These are phyloP conservation scores for Backusella westeae DNA, from an alignment of 192 early-diverging fungal genomes.

Conservation along the genomic window DNA sequence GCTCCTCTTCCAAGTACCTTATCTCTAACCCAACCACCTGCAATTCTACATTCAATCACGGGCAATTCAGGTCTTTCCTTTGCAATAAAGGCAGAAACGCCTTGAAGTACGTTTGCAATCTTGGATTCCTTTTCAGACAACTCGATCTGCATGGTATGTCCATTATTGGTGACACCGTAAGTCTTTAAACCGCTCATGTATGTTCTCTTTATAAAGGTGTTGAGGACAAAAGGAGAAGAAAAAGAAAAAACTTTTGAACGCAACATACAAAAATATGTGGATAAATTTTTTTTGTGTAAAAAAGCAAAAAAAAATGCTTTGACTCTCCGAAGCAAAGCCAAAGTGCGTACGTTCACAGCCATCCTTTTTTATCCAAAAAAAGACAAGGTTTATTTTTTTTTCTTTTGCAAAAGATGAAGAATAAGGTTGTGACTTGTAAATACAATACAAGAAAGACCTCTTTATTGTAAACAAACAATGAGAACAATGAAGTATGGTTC, in stretches of 20 bases:
- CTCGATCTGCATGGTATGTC: slow-evolving; percentile 35
- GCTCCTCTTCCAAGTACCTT: slow-evolving; percentile 54
- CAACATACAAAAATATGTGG: neutral
- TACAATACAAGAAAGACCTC: neutral
- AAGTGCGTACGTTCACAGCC: too few species aligned
- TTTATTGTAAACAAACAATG: neutral
- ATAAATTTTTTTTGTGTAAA: neutral
- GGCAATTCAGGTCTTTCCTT: slow-evolving; percentile 44
- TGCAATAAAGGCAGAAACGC: slow-evolving; percentile 57
- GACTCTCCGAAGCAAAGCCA: neutral
- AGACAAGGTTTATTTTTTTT: too few species aligned
- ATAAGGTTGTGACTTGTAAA: neutral
- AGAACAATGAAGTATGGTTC: neutral
- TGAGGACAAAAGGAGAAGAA: neutral
- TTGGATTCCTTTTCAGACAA: slow-evolving; percentile 61
- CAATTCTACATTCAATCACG: slow-evolving; percentile 75
- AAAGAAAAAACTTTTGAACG: neutral
- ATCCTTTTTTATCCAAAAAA: neutral
- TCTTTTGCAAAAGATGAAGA: neutral
- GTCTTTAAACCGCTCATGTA: neutral
- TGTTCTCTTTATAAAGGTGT: neutral
- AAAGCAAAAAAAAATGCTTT: neutral
- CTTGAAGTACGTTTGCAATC: slow-evolving; percentile 67
- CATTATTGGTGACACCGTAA: slow-evolving; percentile 27
- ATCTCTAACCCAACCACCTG: slow-evolving; percentile 99